phyloP scores from a whole-genome alignment of 306 rosid genomes.

The Alnus rubra region DNA sequence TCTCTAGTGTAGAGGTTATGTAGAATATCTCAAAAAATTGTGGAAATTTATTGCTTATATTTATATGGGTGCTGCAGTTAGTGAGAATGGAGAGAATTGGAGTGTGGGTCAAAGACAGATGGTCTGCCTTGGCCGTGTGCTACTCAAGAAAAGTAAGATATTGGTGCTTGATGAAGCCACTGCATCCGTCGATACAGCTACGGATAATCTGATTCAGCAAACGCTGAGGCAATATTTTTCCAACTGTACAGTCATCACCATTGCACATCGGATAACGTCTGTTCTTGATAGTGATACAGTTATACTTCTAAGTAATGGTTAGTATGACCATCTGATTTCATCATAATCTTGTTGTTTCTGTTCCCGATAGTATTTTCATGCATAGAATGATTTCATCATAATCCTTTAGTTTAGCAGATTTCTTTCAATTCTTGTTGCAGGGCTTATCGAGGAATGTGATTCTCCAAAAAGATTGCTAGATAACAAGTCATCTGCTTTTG shows the following conservation, averaged over 20 bases:
- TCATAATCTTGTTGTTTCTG: not conserved
- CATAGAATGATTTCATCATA: conserved; percentile 2
- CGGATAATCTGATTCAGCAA: conserved; percentile 51
- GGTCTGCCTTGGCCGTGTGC: conserved; percentile 40
- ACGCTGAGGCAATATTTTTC: conserved; percentile 25
- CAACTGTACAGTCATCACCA: conserved; percentile 30
- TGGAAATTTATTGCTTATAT: conserved; percentile 16
- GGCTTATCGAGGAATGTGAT: conserved; percentile 70
- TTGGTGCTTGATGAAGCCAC: conserved; percentile 61
- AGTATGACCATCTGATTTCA: not conserved
- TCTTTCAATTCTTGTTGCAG: conserved; percentile 32
- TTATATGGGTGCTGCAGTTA: conserved; percentile 40
- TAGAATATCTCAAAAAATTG: not conserved
- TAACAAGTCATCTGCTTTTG: conserved; percentile 68
- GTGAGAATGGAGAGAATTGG: conserved; percentile 61
- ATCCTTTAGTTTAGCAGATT: not conserved
- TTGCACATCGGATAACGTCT: conserved; percentile 38
- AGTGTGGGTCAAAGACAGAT: conserved; percentile 55
- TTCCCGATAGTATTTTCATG: not conserved
- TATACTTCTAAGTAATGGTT: conserved; percentile 25
- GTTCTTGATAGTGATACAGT: conserved; percentile 38
- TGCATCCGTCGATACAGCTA: conserved; percentile 54
- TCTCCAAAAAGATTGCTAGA: conserved; percentile 62
- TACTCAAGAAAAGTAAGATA: conserved; percentile 37
- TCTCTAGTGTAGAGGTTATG: conserved; percentile 18